phyloP scores from a whole-genome alignment of 805 yeast species.

The Kuraishia piskuri region DNA sequence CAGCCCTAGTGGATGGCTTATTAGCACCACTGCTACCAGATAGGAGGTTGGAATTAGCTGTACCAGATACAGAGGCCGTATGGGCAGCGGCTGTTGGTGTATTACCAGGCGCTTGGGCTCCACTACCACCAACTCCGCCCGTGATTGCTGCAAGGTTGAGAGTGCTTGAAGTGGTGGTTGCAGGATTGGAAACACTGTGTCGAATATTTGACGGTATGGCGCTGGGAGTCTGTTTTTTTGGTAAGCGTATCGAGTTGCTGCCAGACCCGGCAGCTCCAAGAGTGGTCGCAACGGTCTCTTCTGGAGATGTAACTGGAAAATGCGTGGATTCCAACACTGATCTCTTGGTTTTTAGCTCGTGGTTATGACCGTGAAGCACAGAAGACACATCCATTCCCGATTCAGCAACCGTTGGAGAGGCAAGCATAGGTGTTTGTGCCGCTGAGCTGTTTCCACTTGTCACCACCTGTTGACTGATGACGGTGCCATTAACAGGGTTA shows the following conservation, averaged over 20 bases:
- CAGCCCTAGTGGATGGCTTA: constrained; percentile 68
- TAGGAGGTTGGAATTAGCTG: background rate
- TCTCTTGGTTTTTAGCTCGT: background rate
- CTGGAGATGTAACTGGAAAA: background rate
- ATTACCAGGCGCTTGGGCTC: background rate
- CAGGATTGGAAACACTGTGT: background rate
- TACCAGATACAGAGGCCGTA: background rate
- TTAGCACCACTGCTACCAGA: constrained; percentile 22
- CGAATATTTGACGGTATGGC: background rate
- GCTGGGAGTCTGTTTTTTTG: background rate
- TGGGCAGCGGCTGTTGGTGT: background rate
- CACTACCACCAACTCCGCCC: background rate
- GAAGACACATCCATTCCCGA: background rate
- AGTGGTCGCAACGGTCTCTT: background rate
- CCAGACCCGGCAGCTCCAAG: background rate
- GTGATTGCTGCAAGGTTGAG: background rate
- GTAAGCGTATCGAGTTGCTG: background rate
- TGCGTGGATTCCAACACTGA: background rate
- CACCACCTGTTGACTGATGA: background rate
- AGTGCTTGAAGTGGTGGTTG: background rate
- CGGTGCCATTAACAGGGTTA: background rate
- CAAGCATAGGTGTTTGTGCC: background rate
- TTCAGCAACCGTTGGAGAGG: background rate
- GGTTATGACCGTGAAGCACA: background rate
- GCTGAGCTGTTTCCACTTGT: background rate